Evolutionary conservation across 306 rosid genomes (phyloP).

Genomic region (Betula pendula): DNA sequence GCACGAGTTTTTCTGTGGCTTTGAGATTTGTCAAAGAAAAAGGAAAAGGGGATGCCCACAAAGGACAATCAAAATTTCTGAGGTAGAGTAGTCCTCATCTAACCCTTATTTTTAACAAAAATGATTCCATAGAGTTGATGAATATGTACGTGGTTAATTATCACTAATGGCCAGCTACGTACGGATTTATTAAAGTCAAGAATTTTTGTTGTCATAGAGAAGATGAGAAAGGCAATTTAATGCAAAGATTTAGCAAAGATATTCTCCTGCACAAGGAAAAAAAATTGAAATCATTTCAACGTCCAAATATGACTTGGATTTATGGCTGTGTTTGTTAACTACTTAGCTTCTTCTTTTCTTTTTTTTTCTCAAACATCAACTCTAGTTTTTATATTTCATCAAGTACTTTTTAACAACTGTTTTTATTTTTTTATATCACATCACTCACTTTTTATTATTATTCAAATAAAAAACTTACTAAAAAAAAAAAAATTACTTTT

Average conservation of each 20-base stretch:
- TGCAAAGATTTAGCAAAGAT: slow-evolving; percentile 2
- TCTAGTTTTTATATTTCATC: too few species aligned
- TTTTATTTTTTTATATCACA: too few species aligned
- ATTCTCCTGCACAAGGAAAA: not conserved
- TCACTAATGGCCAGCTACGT: not conserved
- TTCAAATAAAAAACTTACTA: too few species aligned
- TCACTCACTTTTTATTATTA: too few species aligned
- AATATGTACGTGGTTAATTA: not conserved
- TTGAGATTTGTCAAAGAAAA: not conserved
- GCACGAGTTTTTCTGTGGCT: not conserved
- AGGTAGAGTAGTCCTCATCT: not conserved
- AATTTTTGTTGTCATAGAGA: not conserved
- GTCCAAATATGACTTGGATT: not conserved
- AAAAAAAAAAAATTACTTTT: too few species aligned
- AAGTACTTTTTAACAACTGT: too few species aligned
- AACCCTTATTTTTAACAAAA: not conserved
- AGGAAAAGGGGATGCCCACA: not conserved
- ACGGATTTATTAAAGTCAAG: not conserved
- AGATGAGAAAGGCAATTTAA: not conserved
- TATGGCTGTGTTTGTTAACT: too few species aligned
- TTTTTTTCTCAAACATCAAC: too few species aligned
- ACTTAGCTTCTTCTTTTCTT: too few species aligned
- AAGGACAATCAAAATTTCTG: not conserved
- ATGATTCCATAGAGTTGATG: not conserved
- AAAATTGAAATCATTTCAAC: not conserved